Base-by-base conservation (phyloP, 1,284 basidiomycete species). In the Boletus holoroseus region DNA sequence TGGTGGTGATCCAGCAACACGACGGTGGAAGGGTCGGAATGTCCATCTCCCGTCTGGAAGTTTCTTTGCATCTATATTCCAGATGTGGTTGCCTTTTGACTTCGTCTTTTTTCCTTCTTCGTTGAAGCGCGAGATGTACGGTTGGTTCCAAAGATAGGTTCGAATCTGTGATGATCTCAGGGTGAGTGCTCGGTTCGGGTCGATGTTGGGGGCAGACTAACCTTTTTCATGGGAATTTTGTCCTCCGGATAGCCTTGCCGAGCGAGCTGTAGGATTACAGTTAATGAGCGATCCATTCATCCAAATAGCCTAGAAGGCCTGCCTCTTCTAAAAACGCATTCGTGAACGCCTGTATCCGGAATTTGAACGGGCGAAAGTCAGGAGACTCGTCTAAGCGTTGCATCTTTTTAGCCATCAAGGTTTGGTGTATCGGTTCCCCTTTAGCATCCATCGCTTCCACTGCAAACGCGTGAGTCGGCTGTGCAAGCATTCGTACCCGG, bases 81-180 rank as follows among this genome's bases (percentile, higher is more conserved):
- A 99, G 58, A 99, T 96, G 66, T 99, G 95, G 70, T 99, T 99
- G 47, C 96, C 96, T 75, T 98, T 98, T 47, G 93, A 95, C 73
- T 99, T 99, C 30, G 94, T 91, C 73, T 99, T 99, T 71, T 97
- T 97, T 31, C 94, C 96, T 68, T 99, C 96, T 64, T 98, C 94
- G 68, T 99, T 99, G 78, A 95, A 99, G 26, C 96, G 88, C 40
- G 94, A 88, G 64, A 99, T 99, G 64, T 89, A 88, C 22, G 88
- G 87, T 59, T 89, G 85, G 58, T 76, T 88, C 96, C 96, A 99
- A 42, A 99, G 81, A 73, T 96, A 99, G 64, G 93, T 91, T 60
- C 95, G 91, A 70, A 98, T 86, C 88, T 94, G 12, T 55, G 74
- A 61, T 70, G 56, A 59, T 60, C 57, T 54, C 56, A 56, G 56